Conservation (phyloP, 1,139 yeast species). For the Geotrichum fermentans region DNA sequence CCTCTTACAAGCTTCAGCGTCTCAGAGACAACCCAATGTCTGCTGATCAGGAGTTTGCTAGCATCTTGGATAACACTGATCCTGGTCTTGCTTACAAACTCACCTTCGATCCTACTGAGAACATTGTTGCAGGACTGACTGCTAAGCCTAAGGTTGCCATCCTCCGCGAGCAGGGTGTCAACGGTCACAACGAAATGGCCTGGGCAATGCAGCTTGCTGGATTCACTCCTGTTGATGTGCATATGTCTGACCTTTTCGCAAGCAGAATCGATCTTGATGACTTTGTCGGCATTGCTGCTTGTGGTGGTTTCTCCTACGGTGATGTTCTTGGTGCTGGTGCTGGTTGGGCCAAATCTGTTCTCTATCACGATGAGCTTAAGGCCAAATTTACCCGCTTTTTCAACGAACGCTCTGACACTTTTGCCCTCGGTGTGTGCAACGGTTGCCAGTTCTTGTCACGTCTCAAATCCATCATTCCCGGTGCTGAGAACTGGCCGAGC, state of each 20-base stretch:
- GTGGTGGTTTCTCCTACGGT: slow-evolving; percentile 99
- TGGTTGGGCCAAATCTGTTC: slow-evolving; percentile 98
- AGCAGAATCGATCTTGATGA: slow-evolving; percentile 70
- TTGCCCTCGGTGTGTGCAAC: slow-evolving; percentile 98
- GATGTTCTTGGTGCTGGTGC: slow-evolving; percentile 98
- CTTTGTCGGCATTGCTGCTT: slow-evolving; percentile 93
- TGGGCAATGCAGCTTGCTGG: slow-evolving; percentile 96
- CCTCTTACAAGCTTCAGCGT: slow-evolving; percentile 86
- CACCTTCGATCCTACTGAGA: slow-evolving; percentile 48
- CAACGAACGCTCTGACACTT: slow-evolving; percentile 81
- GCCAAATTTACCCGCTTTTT: slow-evolving; percentile 74
- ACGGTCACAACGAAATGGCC: slow-evolving; percentile 98
- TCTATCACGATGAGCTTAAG: slow-evolving; percentile 75
- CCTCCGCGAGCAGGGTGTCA: slow-evolving; percentile 97
- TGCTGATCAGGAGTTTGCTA: slow-evolving; percentile 77
- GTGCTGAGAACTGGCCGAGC: slow-evolving; percentile 94
- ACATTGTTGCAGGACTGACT: slow-evolving; percentile 36
- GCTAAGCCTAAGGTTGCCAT: slow-evolving; percentile 86
- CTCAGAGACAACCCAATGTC: slow-evolving; percentile 91
- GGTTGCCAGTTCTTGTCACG: slow-evolving; percentile 96
- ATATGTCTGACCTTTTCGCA: slow-evolving; percentile 85
- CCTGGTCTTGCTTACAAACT: slow-evolving; percentile 86
- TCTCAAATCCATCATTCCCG: slow-evolving; percentile 85
- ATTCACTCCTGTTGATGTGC: slow-evolving; percentile 87
- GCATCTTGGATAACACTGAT: slow-evolving; percentile 71